Base-by-base conservation (phyloP, 352 stramenopile species). In the Halophytophthora batemanensis region DNA sequence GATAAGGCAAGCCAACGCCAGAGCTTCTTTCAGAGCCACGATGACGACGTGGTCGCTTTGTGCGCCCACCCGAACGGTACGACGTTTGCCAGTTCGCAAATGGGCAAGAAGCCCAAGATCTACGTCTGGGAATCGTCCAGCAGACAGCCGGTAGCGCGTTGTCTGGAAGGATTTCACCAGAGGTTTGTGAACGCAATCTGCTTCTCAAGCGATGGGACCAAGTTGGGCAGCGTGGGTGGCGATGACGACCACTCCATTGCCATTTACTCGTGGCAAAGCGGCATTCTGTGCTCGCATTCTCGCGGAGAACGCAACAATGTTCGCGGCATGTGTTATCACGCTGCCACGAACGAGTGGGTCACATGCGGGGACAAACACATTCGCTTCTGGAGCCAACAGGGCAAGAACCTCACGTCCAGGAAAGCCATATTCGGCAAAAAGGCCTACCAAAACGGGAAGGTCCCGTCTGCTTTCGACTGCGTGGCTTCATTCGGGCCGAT, bases 191-290 rank as follows among this genome's bases (percentile, higher is more conserved):
- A 78, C 2, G 62, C 70, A 7, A 63, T 95, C 21, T 74, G 64
- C 13, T 95, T 95, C 49, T 90, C 75, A 7, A 64, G 54, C 8
- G 81, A 92, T 53, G 84, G 82, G 3, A 64, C 64, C 10, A 86
- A 87, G 40, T 45, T 96, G 1, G 77, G 66, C 18, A 89, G 68
- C 17, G 74, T 93, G 4, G 86, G 86, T 8, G 78, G 74, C 8
- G 86, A 95, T 40, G 84, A 93, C 52, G 82, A 96, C 41, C 86
- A 93, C 57, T 92, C 67, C 2, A 61, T 96, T 23, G 84, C 81
- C 1, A 85, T 96, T 36, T 94, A 96, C 58, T 64, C 71, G 4
- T 93, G 81, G 80, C 61, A 85, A 41, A 86, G 59, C 34, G 65
- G 70, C 0, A 44, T 82, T 12, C 47, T 93, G 2, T 33, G 49